Conservation (phyloP, 345 rosid species). For the Eucalyptus albens region DNA sequence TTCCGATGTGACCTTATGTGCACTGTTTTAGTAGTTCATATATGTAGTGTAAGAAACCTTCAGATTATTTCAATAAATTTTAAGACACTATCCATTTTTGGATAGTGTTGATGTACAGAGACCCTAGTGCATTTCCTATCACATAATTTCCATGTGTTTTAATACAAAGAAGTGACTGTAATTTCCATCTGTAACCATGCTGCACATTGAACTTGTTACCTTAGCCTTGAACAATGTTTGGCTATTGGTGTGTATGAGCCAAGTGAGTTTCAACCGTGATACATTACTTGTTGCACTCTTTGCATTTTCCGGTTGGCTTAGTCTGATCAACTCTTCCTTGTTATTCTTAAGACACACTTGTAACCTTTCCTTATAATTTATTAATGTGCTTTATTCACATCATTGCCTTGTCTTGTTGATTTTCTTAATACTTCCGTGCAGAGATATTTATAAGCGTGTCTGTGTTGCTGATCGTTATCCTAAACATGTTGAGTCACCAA, state of each 20-base stretch:
- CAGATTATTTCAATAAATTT: neutral
- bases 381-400: neutral
- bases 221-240: neutral
- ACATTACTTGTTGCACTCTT: neutral
- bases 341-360: neutral
- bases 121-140: neutral
- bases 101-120: neutral
- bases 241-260: neutral
- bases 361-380: neutral
- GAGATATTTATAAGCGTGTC: conserved; percentile 45
- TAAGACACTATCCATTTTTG: neutral
- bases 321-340: neutral
- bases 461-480: conserved; percentile 82
- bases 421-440: conserved; percentile 11
- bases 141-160: neutral
- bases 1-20: neutral
- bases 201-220: neutral
- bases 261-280: neutral
- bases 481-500: conserved; percentile 68
- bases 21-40: neutral
- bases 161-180: neutral
- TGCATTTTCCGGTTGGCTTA: neutral
- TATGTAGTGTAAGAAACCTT: neutral
- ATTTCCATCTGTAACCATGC: neutral
- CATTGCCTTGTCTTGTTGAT: neutral